Base-by-base conservation (phyloP, 495 filamentous ascomycete species). In the Annulohypoxylon moriforme region DNA sequence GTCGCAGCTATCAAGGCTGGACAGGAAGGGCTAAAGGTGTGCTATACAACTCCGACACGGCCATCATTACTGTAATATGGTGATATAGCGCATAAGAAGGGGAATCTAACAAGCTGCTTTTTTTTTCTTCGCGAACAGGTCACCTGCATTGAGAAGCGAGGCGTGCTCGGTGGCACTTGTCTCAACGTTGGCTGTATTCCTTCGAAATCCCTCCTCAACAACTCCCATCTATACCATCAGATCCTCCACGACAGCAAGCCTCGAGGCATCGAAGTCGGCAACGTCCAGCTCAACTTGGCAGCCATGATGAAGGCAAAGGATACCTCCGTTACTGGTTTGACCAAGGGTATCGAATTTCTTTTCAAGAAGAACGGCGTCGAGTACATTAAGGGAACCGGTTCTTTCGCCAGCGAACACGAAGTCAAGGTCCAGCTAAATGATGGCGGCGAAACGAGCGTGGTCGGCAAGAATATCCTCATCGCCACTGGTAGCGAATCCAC, bases 271-370 rank as follows among this genome's bases (percentile, higher is more conserved):
- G 83, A 85, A 68, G 96, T 99, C 74, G 92, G 92, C 74, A 93
- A 96, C 84, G 95, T 98, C 76, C 96, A 96, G 81, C 91, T 99
- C 80, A 97, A 99, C 87, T 86, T 99, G 31, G 81, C 83, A 75
- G 90, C 96, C 79, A 93, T 99, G 90, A 96, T 99, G 94, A 94
- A 97, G 85, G 95, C 96, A 44, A 99, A 99, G 85, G 93, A 98
- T 46, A 89, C 88, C 34, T 96, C 96, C 53, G 96, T 99, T 68
- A 84, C 85, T 33, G 89, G 94, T 49, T 82, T 99, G 72, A 99
- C 96, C 69, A 98, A 98, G 86, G 96, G 96, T 81, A 90, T 99
- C 75, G 96, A 98, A 82, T 99, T 93, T 82, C 84, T 99, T 62
- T 90, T 99, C 82, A 98, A 97, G 91, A 99, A 98, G 89, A 98